Percentiles rank a stretch among this genome's conserved stretches.
phyloP scores from a whole-genome alignment of 768 basidiomycete species.

The Termitomyces sp. region DNA sequence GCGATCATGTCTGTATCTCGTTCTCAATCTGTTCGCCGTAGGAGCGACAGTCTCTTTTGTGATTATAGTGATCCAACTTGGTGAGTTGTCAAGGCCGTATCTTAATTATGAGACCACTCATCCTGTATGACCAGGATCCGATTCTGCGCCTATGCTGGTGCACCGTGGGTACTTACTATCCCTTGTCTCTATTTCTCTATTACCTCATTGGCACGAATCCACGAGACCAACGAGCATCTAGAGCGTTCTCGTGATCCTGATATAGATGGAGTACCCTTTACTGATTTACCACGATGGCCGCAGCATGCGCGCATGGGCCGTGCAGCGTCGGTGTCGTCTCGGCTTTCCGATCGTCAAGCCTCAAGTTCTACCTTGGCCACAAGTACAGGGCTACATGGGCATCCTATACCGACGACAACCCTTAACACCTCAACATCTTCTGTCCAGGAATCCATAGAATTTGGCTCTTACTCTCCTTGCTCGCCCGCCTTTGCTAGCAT shows the following conservation, averaged over 20 bases:
- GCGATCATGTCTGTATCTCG: slow-evolving; percentile 18
- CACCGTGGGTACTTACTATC: slow-evolving; percentile 42
- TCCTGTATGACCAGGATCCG: slow-evolving; percentile 40
- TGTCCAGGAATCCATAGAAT: slow-evolving; percentile 4
- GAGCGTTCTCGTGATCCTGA: slow-evolving; percentile 28
- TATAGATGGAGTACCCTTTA: slow-evolving; percentile 14
- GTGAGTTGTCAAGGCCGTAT: slow-evolving; percentile 26
- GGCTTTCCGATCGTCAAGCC: slow-evolving; percentile 15
- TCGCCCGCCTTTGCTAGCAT: slow-evolving; percentile 29
- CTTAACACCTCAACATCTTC: slow-evolving; percentile 11
- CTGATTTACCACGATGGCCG: slow-evolving; percentile 13
- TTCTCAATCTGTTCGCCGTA: slow-evolving; percentile 28
- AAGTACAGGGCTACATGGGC: slow-evolving; percentile 13
- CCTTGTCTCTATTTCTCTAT: slow-evolving; percentile 49
- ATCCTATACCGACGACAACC: slow-evolving; percentile 9
- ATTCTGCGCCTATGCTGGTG: slow-evolving; percentile 57
- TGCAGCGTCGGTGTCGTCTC: neutral
- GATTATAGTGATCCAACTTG: slow-evolving; percentile 54
- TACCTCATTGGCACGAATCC: slow-evolving; percentile 30
- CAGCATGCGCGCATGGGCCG: slow-evolving; percentile 7
- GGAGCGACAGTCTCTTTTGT: slow-evolving; percentile 49
- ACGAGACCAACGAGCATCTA: slow-evolving; percentile 30
- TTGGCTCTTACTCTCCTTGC: slow-evolving; percentile 24
- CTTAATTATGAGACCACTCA: neutral
- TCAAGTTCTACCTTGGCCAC: slow-evolving; percentile 15